Evolutionary conservation across 1,284 basidiomycete species (phyloP).

Genomic region (Boletellus deceptivus): DNA sequence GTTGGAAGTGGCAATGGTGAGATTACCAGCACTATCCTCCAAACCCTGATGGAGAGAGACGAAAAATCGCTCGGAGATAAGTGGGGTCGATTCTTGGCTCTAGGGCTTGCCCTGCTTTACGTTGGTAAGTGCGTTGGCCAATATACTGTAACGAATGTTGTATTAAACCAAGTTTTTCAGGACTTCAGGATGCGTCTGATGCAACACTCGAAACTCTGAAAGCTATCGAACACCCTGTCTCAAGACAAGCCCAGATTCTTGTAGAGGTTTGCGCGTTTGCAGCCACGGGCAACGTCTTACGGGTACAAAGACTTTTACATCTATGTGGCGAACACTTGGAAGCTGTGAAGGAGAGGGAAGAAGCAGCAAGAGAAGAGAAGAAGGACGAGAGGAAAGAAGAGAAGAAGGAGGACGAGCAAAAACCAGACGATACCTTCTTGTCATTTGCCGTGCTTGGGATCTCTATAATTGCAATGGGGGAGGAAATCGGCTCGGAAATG

Average conservation of each 20-base stretch:
- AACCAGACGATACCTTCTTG: conserved; percentile 82
- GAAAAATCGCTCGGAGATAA: conserved; percentile 82
- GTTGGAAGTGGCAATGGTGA: conserved; percentile 96
- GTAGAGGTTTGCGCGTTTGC: conserved; percentile 96
- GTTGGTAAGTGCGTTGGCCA: conserved; percentile 57
- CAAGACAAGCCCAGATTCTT: conserved; percentile 88
- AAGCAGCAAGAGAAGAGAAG: conserved; percentile 52
- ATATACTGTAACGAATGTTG: background rate
- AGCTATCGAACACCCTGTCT: conserved; percentile 91
- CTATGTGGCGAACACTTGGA: conserved; percentile 91
- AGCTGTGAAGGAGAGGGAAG: conserved; percentile 52
- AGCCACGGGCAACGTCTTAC: conserved; percentile 94
- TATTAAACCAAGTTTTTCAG: conserved; percentile 39
- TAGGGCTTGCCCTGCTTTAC: conserved; percentile 91
- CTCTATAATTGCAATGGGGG: conserved; percentile 96
- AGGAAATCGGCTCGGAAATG: conserved; percentile 98
- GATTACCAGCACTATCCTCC: conserved; percentile 85
- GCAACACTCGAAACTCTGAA: conserved; percentile 95
- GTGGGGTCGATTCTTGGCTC: conserved; percentile 90
- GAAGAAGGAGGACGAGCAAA: conserved; percentile 49
- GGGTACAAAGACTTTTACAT: conserved; percentile 91
- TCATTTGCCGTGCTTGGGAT: conserved; percentile 94
- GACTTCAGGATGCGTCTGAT: conserved; percentile 88
- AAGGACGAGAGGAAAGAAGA: conserved; percentile 56
- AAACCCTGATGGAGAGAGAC: conserved; percentile 88